These are phyloP conservation scores for Puya raimondii DNA, from an alignment of 176 grass and related monocot species.

Conservation along the genomic window DNA sequence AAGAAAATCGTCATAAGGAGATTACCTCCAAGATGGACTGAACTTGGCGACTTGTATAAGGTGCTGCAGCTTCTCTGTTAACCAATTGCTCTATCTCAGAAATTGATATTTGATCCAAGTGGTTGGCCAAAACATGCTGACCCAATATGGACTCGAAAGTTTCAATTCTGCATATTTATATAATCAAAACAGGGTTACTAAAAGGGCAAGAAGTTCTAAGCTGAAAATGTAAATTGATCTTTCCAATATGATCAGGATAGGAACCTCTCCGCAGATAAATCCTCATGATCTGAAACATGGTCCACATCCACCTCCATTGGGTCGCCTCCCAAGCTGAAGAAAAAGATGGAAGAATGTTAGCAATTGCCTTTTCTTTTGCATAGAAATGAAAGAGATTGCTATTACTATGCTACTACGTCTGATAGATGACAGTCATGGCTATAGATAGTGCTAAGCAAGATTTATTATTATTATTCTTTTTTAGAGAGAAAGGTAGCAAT, in stretches of 20 bases:
- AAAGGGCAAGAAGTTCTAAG: constrained; percentile 17
- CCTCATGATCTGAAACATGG: constrained; percentile 37
- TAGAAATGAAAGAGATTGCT: not conserved
- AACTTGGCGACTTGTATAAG: constrained; percentile 72
- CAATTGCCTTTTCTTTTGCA: not conserved
- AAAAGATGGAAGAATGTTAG: constrained; percentile 2
- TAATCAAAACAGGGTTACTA: constrained; percentile 9
- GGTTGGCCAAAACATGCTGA: constrained; percentile 76
- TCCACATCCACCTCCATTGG: constrained; percentile 77
- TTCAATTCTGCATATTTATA: constrained; percentile 44
- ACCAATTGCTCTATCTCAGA: constrained; percentile 63
- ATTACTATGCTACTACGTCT: not conserved
- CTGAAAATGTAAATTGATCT: not conserved
- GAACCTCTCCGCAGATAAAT: constrained; percentile 65
- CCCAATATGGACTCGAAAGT: constrained; percentile 59
- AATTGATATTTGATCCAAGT: constrained; percentile 66
- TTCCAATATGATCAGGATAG: constrained; percentile 9
- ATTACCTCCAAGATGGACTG: constrained; percentile 73
- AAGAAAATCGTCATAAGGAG: not conserved
- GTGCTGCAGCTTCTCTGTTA: constrained; percentile 42
- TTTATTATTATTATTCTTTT: too few relatives aligned
- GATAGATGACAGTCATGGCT: too few relatives aligned
- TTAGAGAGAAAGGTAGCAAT: too few relatives aligned
- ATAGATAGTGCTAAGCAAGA: too few relatives aligned
- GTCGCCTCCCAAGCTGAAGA: constrained; percentile 36